Base-by-base conservation (phyloP, 768 basidiomycete genomes). In the Thelephora aurantiotincta region DNA sequence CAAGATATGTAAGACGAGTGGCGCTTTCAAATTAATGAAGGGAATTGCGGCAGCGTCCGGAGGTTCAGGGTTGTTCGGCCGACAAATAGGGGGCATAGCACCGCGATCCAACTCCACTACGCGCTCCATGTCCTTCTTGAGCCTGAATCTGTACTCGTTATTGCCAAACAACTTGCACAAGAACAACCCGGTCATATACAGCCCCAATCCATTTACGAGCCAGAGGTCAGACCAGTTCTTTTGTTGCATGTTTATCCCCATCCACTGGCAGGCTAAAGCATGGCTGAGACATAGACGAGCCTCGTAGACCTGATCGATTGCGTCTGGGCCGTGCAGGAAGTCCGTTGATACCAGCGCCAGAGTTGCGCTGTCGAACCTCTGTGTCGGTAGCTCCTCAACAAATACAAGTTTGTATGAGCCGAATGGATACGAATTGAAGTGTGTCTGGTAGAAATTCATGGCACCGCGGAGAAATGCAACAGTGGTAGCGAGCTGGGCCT, bases 111-210 rank as follows among this genome's bases (percentile, higher is more conserved):
- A 75, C 51, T 84, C 82, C 18, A 91, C 70, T 45, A 94, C 85
- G 16, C 91, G 82, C 54, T 90, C 81, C 78, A 97, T 94, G 60
- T 99, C 96, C 62, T 91, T 91, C 69, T 93, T 93, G 57, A 99
- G 64, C 48, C 89, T 74, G 63, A 90, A 97, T 5, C 96, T 77
- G 58, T 94, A 98, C 60, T 99, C 96, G 68, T 98, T 99, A 63
- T 84, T 96, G 35, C 96, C 96, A 48, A 97, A 71, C 12, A 92
- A 68, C 63, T 84, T 86, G 49, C 82, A 77, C 56, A 93, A 67
- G 67, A 88, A 97, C 36, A 92, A 72, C 9, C 84, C 83, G 5
- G 87, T 84, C 58, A 98, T 84, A 59, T 97, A 92, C 13, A 92
- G 70, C 7, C 89, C 83, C 42, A 99, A 68, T 1, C 93, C 96